Base-by-base conservation (phyloP, 2,329 filamentous ascomycete species). In the Trematosphaeria pertusa region DNA sequence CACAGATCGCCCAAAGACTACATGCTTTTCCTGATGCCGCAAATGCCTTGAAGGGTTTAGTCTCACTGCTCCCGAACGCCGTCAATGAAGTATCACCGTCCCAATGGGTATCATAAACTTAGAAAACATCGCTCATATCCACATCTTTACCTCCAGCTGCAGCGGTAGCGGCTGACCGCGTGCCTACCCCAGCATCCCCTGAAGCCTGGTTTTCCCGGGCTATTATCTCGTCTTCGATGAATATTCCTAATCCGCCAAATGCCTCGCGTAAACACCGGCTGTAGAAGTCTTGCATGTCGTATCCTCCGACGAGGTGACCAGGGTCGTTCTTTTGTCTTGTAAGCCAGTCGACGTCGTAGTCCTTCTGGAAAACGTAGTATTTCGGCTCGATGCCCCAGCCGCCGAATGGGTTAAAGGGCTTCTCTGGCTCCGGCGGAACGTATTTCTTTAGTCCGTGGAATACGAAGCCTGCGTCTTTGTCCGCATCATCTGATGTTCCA, bases 381-480 rank as follows among this genome's bases (percentile, higher is more conserved):
- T 87, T 79, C 18, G 66, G 65, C 8, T 79, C 78, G 40, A 92
- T 82, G 36, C 82, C 74, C 51, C 92, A 75, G 1, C 91, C 94
- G 30, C 85, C 91, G 67, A 94, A 96, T 0, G 93, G 88, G 75
- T 97, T 91, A 74, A 96, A 97, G 0, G 90, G 87, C 47, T 86
- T 85, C 61, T 91, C 85, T 5, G 82, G 82, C 26, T 82, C 81
- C 1, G 83, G 81, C 2, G 80, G 78, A 46, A 81, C 76, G 40
- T 79, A 78, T 48, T 78, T 86, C 72, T 89, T 91, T 47, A 97
- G 80, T 1, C 93, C 93, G 58, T 89, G 88, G 72, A 97, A 92
- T 2, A 87, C 66, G 36, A 82, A 76, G n/a, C 70, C 70, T 37
- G 59, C 69, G 36, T 64, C 60, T 2, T 52, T 49, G 5, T 46